Conservation (phyloP, 1,284 basidiomycete species). For the Marasmius tenuissimus region DNA sequence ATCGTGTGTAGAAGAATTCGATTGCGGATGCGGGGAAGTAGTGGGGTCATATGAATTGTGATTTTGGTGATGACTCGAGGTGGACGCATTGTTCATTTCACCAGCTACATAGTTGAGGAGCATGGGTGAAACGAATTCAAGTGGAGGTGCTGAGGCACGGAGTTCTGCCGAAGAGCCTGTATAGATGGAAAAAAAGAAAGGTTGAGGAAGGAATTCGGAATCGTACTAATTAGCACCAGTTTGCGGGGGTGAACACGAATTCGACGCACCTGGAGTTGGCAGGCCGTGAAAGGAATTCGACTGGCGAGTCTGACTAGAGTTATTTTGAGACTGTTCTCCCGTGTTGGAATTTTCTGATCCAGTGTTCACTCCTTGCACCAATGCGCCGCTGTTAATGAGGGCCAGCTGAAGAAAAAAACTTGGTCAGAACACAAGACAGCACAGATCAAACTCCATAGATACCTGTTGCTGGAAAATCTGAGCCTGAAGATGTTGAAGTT, state of each 20-base stretch:
- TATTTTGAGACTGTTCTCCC: neutral
- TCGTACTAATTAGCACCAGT: conserved; percentile 6
- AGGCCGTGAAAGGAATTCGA: conserved; percentile 35
- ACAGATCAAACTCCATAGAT: conserved; percentile 18
- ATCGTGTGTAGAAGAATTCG: neutral
- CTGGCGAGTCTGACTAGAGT: neutral
- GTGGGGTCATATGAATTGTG: conserved; percentile 13
- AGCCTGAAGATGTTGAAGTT: conserved; percentile 75
- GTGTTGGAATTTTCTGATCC: conserved; percentile 8
- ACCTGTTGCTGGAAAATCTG: conserved; percentile 87
- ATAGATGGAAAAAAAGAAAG: neutral
- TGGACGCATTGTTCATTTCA: conserved; percentile 18
- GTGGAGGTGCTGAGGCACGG: conserved; percentile 53
- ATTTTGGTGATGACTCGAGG: conserved; percentile 11
- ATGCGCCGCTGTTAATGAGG: conserved; percentile 55
- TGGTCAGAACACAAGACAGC: conserved; percentile 1
- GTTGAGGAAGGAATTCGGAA: neutral
- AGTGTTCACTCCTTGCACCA: conserved; percentile 11
- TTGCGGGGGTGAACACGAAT: neutral
- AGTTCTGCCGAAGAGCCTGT: conserved; percentile 67
- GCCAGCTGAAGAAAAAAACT: conserved; percentile 53
- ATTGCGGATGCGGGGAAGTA: neutral
- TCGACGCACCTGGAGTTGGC: conserved; percentile 66
- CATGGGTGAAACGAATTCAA: conserved; percentile 66
- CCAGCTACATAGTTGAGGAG: conserved; percentile 40